Conservation (phyloP, 495 filamentous ascomycete species). For the Penicillium odoratum region DNA sequence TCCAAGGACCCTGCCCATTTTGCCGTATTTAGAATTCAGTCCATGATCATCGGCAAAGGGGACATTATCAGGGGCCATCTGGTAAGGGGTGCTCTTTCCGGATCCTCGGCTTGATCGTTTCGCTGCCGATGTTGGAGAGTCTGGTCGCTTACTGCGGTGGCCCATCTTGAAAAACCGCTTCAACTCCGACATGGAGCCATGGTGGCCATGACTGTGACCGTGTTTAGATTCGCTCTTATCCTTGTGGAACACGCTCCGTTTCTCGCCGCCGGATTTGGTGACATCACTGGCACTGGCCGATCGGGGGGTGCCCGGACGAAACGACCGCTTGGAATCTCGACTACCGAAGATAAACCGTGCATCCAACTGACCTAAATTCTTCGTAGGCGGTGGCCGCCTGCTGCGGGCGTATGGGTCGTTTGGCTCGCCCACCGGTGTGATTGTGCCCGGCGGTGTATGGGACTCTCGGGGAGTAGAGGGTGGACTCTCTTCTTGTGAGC, state of each 20-base stretch:
- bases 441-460: slow-evolving; percentile 63
- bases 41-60: slow-evolving; percentile 96
- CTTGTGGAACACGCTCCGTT: slow-evolving; percentile 48
- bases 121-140: slow-evolving; percentile 54
- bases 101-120: slow-evolving; percentile 47
- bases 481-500: slow-evolving; percentile 52
- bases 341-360: slow-evolving; percentile 79
- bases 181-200: slow-evolving; percentile 89
- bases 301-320: slow-evolving; percentile 39
- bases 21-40: slow-evolving; percentile 87
- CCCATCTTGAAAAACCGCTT: slow-evolving; percentile 88
- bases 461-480: slow-evolving; percentile 56
- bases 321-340: slow-evolving; percentile 51
- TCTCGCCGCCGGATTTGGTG: slow-evolving; percentile 39
- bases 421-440: slow-evolving; percentile 75
- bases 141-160: slow-evolving; percentile 63
- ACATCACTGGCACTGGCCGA: slow-evolving; percentile 51
- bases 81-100: slow-evolving; percentile 58
- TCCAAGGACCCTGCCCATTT: slow-evolving; percentile 88
- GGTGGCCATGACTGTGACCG: slow-evolving; percentile 32
- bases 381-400: slow-evolving; percentile 71
- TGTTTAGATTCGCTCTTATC: slow-evolving; percentile 48
- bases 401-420: slow-evolving; percentile 89
- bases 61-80: slow-evolving; percentile 60
- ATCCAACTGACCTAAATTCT: slow-evolving; percentile 70